phyloP scores from a whole-genome alignment of 2,329 filamentous ascomycete genomes.

The Aspergillus awamori region DNA sequence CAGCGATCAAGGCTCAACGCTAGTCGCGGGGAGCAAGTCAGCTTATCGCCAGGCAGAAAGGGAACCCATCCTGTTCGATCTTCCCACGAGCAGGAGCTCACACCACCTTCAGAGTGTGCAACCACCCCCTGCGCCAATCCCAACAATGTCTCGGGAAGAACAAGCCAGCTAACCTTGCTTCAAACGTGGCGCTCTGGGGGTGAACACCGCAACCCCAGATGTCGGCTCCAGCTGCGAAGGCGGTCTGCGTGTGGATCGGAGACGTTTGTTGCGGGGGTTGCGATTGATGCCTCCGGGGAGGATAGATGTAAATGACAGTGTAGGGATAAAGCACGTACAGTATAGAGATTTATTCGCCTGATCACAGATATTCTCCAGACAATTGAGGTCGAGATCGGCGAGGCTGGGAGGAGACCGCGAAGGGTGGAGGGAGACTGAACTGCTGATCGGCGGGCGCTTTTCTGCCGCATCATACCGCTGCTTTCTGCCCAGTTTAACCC shows the following conservation, averaged over 20 bases:
- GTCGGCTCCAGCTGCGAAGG: slow-evolving; percentile 5
- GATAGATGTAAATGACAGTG: neutral
- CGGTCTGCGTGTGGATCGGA: slow-evolving; percentile 9
- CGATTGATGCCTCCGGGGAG: neutral
- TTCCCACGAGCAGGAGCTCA: neutral
- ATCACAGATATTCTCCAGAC: neutral
- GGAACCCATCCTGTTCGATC: neutral
- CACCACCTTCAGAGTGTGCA: neutral
- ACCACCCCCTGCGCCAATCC: neutral
- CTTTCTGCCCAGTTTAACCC: slow-evolving; percentile 14
- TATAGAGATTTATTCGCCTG: slow-evolving; percentile 19
- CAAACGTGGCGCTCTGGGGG: neutral
- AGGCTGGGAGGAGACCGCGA: neutral
- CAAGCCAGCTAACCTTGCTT: neutral
- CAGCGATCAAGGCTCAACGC: slow-evolving; percentile 10
- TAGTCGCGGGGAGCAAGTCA: slow-evolving; percentile 12
- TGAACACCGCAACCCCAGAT: neutral
- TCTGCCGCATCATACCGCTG: slow-evolving; percentile 13
- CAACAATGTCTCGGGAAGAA: neutral
- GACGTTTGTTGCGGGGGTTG: neutral
- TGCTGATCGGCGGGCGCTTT: slow-evolving; percentile 4
- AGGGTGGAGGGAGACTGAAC: slow-evolving; percentile 3
- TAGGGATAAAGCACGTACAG: slow-evolving; percentile 39
- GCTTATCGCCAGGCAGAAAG: slow-evolving; percentile 4
- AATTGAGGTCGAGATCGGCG: neutral